Conservation (phyloP, 148 eudicot genomes). For the Chenopodium album region DNA sequence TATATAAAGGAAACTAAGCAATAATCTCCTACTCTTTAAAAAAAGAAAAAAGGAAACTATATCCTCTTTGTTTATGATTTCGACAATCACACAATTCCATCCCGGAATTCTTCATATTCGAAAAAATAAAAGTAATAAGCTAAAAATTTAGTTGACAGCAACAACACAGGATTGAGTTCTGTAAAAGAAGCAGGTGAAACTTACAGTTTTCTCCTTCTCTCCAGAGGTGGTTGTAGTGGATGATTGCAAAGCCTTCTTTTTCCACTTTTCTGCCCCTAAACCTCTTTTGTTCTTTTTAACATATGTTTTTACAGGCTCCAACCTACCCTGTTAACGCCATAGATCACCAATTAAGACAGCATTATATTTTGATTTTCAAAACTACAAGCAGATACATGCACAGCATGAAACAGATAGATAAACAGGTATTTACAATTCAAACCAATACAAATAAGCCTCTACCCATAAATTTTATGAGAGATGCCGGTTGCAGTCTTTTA, state of each 20-base stretch:
- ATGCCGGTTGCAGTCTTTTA: no score
- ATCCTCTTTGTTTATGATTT: no score
- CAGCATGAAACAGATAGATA: neutral
- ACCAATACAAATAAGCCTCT: no score
- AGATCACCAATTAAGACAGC: slow-evolving; percentile 11
- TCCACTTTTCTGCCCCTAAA: slow-evolving; percentile 65
- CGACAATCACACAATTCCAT: neutral
- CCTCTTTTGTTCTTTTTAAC: slow-evolving; percentile 73
- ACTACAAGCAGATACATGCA: neutral
- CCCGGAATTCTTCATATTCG: no score
- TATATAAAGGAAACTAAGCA: no score
- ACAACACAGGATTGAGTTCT: neutral
- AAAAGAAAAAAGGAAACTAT: neutral
- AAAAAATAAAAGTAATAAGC: no score
- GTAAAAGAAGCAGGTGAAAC: slow-evolving; percentile 14
- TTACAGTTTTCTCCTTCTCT: slow-evolving; percentile 36
- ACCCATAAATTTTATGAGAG: no score
- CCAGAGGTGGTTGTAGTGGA: slow-evolving; percentile 6
- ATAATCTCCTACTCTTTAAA: no score
- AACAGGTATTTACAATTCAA: neutral
- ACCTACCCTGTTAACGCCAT: slow-evolving; percentile 64
- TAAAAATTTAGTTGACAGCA: no score
- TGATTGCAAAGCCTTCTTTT: slow-evolving; percentile 37
- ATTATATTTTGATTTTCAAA: neutral
- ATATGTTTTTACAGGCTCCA: slow-evolving; percentile 70